A percentile compares a stretch with the other conserved stretches of the same genome.
phyloP scores from a whole-genome alignment of 2,329 filamentous ascomycete species.

The Sordariomycetes sp. region DNA sequence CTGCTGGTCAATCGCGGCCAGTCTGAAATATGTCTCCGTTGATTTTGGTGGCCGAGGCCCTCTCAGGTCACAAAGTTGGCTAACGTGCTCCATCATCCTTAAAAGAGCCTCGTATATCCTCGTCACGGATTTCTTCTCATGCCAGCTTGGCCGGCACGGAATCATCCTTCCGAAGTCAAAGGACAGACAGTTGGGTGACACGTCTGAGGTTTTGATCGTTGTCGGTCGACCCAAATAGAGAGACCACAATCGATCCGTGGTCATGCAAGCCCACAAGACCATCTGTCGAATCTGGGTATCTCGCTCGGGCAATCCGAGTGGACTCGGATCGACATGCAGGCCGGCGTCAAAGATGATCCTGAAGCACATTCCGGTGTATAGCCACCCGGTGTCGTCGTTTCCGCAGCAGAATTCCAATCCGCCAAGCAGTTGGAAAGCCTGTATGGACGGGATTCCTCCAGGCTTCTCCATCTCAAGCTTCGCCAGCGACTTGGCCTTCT shows the following conservation, averaged over 20 bases:
- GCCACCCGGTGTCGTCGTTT: slow-evolving; percentile 10
- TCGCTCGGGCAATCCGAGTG: slow-evolving; percentile 4
- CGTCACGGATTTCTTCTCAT: slow-evolving; percentile 6
- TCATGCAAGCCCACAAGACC: slow-evolving; percentile 8
- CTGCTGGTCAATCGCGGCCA: slow-evolving; percentile 7
- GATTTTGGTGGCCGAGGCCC: slow-evolving; percentile 4
- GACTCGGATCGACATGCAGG: slow-evolving; percentile 7
- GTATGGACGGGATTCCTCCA: slow-evolving; percentile 9
- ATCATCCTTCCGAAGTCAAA: slow-evolving; percentile 2
- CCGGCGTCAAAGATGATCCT: slow-evolving; percentile 9
- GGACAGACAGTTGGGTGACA: slow-evolving; percentile 6
- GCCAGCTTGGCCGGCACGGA: slow-evolving; percentile 4
- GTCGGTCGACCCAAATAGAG: slow-evolving; percentile 9
- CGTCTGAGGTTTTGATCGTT: slow-evolving; percentile 10
- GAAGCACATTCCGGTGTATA: slow-evolving; percentile 8
- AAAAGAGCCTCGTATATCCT: slow-evolving; percentile 9
- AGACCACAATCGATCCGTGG: slow-evolving; percentile 8
- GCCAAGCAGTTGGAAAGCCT: slow-evolving; percentile 8
- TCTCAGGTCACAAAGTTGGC: slow-evolving; percentile 6
- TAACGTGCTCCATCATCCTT: slow-evolving; percentile 6
- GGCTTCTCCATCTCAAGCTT: slow-evolving; percentile 8
- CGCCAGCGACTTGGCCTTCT: slow-evolving; percentile 8
- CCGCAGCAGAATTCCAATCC: slow-evolving; percentile 9
- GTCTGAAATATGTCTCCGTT: slow-evolving; percentile 5
- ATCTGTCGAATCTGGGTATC: slow-evolving; percentile 9